Base-by-base conservation (phyloP, 1,284 basidiomycete species). In the Earliella scabrosa region DNA sequence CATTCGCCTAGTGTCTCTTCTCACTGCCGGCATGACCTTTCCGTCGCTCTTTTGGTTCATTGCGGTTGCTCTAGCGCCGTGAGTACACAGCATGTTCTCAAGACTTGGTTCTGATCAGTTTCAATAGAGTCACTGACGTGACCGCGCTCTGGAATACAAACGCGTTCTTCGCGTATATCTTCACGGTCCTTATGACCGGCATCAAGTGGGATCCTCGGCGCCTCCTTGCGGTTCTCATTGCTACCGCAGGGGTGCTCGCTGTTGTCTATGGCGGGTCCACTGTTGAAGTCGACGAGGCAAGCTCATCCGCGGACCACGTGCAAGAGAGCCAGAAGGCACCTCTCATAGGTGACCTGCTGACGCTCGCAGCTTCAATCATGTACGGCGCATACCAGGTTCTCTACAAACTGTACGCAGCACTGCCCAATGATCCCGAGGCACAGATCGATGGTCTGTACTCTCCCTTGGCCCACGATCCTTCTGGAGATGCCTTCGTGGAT, bases 111-210 rank as follows among this genome's bases (percentile, higher is more conserved):
- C 29, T 59, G 38, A 52, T 50, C 41, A 48, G 46, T 40, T 24
- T 52, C 39, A 35, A 52, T 63, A 92, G 90, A 39, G 75, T 92
- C 29, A 87, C 83, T 58, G 90, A 92, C 70, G 84, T 93, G 29
- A 92, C 90, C 31, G 90, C 91, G 13, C 83, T 93, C 18, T 93
- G 90, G 88, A 93, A 93, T 70, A 85, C 88, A 9, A 92, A 92
- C 66, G 90, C 90, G 4, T 91, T 93, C 73, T 93, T 92, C 68
- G 87, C 87, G 14, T 93, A 93, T 65, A 64, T 91, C 34, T 79
- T 93, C 64, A 81, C 85, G 8, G 83, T 91, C 50, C 81, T 81
- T 66, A 64, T 90, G 2, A 82, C 83, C 55, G 74, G 79, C 24
- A 72, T 82, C 24, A 74, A 76, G 58, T 91, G 87, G 87, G 82